phyloP scores from a whole-genome alignment of 164 flowering plant species.

The Sextonia rubra region DNA sequence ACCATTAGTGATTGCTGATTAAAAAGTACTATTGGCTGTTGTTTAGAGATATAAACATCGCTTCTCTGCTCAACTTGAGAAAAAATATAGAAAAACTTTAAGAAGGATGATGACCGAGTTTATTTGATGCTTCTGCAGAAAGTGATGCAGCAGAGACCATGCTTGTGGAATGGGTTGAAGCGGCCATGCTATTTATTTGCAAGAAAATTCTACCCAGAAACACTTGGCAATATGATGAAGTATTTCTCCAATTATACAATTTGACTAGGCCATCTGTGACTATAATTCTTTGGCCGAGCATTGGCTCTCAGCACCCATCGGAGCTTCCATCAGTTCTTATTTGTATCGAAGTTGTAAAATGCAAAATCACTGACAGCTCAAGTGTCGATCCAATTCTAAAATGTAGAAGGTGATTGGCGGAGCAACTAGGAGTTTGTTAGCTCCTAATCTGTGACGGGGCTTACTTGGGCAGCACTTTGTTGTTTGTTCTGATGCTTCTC shows the following conservation, averaged over 20 bases:
- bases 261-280: conserved; percentile 25
- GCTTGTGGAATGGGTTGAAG: conserved; percentile 73
- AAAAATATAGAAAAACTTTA: too few species aligned
- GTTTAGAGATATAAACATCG: too few species aligned
- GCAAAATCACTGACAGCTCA: conserved; percentile 20
- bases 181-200: conserved; percentile 80
- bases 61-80: too few species aligned
- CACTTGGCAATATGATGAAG: conserved; percentile 47
- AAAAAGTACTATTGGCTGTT: too few species aligned
- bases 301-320: conserved; percentile 20
- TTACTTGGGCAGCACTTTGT: not conserved
- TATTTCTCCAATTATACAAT: conserved; percentile 59
- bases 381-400: conserved; percentile 10
- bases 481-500: conserved; percentile 16
- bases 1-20: too few species aligned
- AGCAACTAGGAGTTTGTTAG: conserved; percentile 17
- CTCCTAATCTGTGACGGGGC: not conserved
- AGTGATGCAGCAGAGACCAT: conserved; percentile 35
- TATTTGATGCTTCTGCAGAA: conserved; percentile 29
- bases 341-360: conserved; percentile 25
- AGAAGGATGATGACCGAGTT: too few species aligned
- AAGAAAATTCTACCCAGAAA: conserved; percentile 65
- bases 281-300: conserved; percentile 37
- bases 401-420: conserved; percentile 24
- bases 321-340: conserved; percentile 12